Evolutionary conservation across 1,139 yeast species (phyloP).

Genomic region (Hanseniaspora uvarum): DNA sequence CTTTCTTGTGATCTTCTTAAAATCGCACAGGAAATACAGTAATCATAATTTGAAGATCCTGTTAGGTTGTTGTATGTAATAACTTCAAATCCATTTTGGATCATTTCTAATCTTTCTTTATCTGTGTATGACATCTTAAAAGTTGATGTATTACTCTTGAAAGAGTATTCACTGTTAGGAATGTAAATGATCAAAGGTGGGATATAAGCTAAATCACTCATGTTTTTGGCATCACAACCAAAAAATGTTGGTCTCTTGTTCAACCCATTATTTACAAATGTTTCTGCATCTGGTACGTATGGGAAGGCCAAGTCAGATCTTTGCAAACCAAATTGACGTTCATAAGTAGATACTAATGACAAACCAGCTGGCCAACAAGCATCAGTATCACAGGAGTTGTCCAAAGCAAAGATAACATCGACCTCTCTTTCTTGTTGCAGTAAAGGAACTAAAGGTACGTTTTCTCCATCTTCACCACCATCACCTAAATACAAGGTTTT

Average conservation of each 20-base stretch:
- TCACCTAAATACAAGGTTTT: slow-evolving; percentile 60
- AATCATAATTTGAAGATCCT: slow-evolving; percentile 59
- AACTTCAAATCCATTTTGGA: slow-evolving; percentile 71
- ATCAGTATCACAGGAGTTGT: slow-evolving; percentile 71
- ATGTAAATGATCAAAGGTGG: slow-evolving; percentile 74
- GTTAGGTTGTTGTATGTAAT: slow-evolving; percentile 66
- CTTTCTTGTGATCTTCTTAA: slow-evolving; percentile 75
- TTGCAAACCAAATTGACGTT: slow-evolving; percentile 55
- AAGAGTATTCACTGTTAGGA: slow-evolving; percentile 67
- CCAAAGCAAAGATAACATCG: slow-evolving; percentile 74
- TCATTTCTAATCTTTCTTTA: slow-evolving; percentile 49
- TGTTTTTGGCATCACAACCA: slow-evolving; percentile 68
- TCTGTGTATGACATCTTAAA: slow-evolving; percentile 53
- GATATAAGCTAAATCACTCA: slow-evolving; percentile 42
- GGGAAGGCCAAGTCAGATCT: slow-evolving; percentile 68
- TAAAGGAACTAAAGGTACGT: slow-evolving; percentile 68
- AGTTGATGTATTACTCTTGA: slow-evolving; percentile 61
- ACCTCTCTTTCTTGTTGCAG: slow-evolving; percentile 60
- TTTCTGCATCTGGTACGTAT: slow-evolving; percentile 64
- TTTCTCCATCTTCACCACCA: slow-evolving; percentile 79
- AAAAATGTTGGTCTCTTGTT: slow-evolving; percentile 63
- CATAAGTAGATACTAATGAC: slow-evolving; percentile 53
- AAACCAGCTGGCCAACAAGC: slow-evolving; percentile 69
- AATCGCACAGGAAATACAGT: slow-evolving; percentile 84
- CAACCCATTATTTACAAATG: slow-evolving; percentile 53